phyloP scores from a whole-genome alignment of 148 eudicot genomes.

The Pouteria glomerata region DNA sequence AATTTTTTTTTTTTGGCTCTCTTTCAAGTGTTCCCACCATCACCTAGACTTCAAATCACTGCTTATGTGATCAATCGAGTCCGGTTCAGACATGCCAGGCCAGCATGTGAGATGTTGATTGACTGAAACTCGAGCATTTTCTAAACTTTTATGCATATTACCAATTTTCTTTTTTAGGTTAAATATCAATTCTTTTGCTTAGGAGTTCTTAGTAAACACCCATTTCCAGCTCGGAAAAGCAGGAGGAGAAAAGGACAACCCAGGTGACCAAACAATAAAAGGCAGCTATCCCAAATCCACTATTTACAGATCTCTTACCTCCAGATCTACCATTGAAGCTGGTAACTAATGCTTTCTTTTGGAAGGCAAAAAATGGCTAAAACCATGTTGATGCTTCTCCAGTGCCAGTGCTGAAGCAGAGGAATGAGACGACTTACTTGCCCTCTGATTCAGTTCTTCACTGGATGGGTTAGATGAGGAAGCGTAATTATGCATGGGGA shows the following conservation, averaged over 20 bases:
- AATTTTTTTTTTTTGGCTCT: background rate
- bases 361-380: background rate
- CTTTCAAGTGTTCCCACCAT: background rate
- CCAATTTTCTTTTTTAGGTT: no score
- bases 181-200: background rate
- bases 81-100: background rate
- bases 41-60: background rate
- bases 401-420: background rate
- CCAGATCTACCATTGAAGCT: background rate
- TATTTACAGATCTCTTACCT: background rate
- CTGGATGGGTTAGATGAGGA: constrained; percentile 15
- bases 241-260: background rate
- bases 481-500: background rate
- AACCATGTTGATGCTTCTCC: background rate
- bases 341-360: constrained; percentile 7
- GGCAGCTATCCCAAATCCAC: background rate
- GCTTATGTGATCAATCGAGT: background rate
- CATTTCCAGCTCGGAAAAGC: background rate
- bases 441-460: constrained; percentile 5
- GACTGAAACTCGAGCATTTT: background rate
- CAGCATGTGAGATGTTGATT: background rate
- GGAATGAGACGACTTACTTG: background rate
- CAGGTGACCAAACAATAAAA: background rate
- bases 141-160: no score
- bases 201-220: background rate